phyloP scores from a whole-genome alignment of 2,329 filamentous ascomycete species.

The Chrysoporthe cubensis region DNA sequence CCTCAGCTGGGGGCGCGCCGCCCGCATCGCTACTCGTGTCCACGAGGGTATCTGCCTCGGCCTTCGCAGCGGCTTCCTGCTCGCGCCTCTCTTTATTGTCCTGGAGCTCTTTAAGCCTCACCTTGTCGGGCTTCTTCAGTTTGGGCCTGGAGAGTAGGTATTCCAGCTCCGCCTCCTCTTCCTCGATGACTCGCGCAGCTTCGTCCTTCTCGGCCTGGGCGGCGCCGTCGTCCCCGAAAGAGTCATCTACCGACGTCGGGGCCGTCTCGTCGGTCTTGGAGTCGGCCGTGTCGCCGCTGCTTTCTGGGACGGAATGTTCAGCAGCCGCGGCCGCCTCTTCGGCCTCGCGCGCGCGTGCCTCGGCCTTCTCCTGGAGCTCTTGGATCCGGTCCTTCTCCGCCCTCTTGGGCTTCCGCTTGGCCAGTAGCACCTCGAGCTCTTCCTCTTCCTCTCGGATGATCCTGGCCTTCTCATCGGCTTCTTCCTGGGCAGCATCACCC shows the following conservation, averaged over 20 bases:
- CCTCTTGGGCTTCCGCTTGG: constrained; percentile 23
- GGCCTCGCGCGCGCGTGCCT: constrained; percentile 21
- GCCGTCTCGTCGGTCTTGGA: constrained; percentile 21
- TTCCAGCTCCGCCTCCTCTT: constrained; percentile 24
- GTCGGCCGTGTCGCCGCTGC: constrained; percentile 1
- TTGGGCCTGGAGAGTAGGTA: constrained; percentile 23
- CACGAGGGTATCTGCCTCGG: background rate
- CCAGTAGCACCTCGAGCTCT: constrained; percentile 18
- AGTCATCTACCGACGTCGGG: constrained; percentile 17
- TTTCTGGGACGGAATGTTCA: constrained; percentile 7
- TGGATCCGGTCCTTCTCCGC: constrained; percentile 20
- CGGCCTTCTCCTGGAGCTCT: constrained; percentile 18
- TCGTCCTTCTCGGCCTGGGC: constrained; percentile 21
- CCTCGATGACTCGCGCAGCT: constrained; percentile 20
- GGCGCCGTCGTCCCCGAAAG: constrained; percentile 1
- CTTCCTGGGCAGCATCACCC: constrained; percentile 14
- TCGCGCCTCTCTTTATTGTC: constrained; percentile 23
- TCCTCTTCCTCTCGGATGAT: constrained; percentile 25
- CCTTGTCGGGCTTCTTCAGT: constrained; percentile 19
- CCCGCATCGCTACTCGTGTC: background rate
- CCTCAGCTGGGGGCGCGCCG: constrained; percentile 9
- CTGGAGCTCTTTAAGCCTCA: constrained; percentile 24
- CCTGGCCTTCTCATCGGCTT: constrained; percentile 23
- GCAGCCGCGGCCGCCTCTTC: constrained; percentile 16
- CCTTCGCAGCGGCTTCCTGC: constrained; percentile 21